Base-by-base conservation (phyloP, 139 green algal species). In the Mesostigma viride region DNA sequence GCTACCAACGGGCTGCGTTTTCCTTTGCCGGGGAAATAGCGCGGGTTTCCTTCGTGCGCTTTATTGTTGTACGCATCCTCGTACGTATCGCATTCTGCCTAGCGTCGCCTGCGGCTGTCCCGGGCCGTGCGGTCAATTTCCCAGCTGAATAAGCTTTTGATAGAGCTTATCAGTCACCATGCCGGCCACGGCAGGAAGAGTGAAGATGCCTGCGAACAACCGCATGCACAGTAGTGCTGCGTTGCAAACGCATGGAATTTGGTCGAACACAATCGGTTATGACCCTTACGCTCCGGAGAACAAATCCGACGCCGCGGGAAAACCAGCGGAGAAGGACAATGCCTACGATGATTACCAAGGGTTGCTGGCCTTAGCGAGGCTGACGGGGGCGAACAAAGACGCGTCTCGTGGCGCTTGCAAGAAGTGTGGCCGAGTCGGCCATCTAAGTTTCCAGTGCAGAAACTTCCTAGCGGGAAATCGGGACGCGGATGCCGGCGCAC, bases 391-490 rank as follows among this genome's bases (percentile, higher is more conserved):
- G 8, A 74, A 67, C 20, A 65, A 65, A 0, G 67, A 74, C 24
- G 66, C 65, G 40, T 5, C 66, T n/a, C 56, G 72, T 14, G 72
- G 72, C 4, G 34, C 72, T 0, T 78, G 72, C 67, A 75, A 71
- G 24, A 74, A 75, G 32, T 78, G 72, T 31, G 30, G 59, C 11
- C 53, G 58, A 1, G 67, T 78, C 28, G 72, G 72, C 2, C 72
- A 78, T 47, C 58, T 78, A 6, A 71, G 67, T 56, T 78, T 78
- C 26, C 72, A 78, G 62, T 78, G 72, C 65, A 32, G 60, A 17
- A 78, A 78, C 51, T 78, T 78, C 34, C n/a, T 78, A 48, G 73
- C 63, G 22, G 63, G 64, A 3, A 77, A 73, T 27, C 60, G 69
- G 24, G 64, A 72, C 2, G 51, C 47, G n/a, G 33, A 14, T 24